A percentile compares a stretch with the other conserved stretches of the same genome.
phyloP scores from a whole-genome alignment of 352 stramenopile genomes.

The Pythium brassicae region DNA sequence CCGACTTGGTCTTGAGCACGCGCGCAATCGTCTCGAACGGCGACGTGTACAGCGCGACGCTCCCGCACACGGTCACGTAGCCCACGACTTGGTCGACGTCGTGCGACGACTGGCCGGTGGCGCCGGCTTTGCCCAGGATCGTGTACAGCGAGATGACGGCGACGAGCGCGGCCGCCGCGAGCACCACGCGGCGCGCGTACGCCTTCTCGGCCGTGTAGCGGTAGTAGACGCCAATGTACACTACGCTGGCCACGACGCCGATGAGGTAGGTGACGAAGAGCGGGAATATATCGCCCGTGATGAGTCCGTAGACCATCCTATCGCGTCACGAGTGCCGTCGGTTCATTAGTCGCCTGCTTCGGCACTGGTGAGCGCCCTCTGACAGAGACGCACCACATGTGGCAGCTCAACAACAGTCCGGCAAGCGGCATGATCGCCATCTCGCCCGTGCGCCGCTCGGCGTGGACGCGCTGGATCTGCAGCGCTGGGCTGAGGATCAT shows the following conservation, averaged over 20 bases:
- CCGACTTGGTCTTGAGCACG: constrained; percentile 24
- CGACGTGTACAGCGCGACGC: constrained; percentile 23
- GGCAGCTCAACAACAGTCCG: constrained; percentile 6
- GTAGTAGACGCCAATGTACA: constrained; percentile 25
- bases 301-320: constrained; percentile 11
- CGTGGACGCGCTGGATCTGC: constrained; percentile 1
- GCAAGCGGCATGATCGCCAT: constrained; percentile 13
- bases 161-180: not conserved
- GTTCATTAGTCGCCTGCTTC: not conserved
- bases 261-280: constrained; percentile 29
- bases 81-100: constrained; percentile 6
- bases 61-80: constrained; percentile 17
- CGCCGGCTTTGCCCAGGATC: constrained; percentile 10
- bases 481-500: constrained; percentile 25
- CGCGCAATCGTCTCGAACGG: constrained; percentile 27
- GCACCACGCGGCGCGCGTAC: constrained; percentile 3
- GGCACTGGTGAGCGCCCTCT: too few species aligned
- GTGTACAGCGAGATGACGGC: constrained; percentile 2
- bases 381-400: constrained; percentile 18
- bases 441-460: constrained; percentile 12
- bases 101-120: constrained; percentile 7
- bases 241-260: constrained; percentile 17
- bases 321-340: not conserved
- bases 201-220: constrained; percentile 8
- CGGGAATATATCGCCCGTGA: constrained; percentile 21